Percentiles rank a stretch among this genome's conserved stretches.
These are phyloP conservation scores for Rutstroemia sp. DNA, from an alignment of 2,329 filamentous ascomycete species.

Conservation along the genomic window DNA sequence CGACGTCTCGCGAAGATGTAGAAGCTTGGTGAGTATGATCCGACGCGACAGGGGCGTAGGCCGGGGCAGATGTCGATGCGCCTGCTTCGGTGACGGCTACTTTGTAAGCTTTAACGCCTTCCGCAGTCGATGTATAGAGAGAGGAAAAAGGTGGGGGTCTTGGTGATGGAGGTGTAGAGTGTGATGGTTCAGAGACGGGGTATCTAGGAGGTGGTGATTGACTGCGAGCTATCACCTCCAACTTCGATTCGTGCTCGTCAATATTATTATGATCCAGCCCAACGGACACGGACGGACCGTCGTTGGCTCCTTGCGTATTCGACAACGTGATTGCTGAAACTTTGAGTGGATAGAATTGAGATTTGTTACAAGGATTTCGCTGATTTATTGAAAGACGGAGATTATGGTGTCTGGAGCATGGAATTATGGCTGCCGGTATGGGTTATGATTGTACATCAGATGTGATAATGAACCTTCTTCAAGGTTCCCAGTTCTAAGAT, in stretches of 20 bases:
- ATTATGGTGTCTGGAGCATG: constrained; percentile 1
- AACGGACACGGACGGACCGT: constrained; percentile 35
- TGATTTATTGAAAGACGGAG: constrained; percentile 6
- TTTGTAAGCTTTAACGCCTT: constrained; percentile 32
- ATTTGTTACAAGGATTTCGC: constrained; percentile 9
- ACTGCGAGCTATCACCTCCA: constrained; percentile 32
- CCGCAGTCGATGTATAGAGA: constrained; percentile 41
- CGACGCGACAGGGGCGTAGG: constrained; percentile 42
- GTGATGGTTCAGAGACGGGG: constrained; percentile 44
- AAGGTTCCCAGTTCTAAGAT: no score
- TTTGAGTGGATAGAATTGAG: constrained; percentile 6
- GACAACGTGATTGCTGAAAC: constrained; percentile 40
- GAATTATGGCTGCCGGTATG: background rate
- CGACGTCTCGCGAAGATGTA: constrained; percentile 36
- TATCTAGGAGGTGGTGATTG: constrained; percentile 54
- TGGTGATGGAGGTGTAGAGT: constrained; percentile 36
- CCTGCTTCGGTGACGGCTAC: constrained; percentile 31
- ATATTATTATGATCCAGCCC: constrained; percentile 27
- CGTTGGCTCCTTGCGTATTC: constrained; percentile 36
- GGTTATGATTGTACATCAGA: background rate
- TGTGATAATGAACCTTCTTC: background rate
- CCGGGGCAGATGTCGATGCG: constrained; percentile 38
- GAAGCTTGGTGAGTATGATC: constrained; percentile 26
- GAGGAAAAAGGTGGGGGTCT: constrained; percentile 54
- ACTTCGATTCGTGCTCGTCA: constrained; percentile 26